phyloP scores from a whole-genome alignment of 768 basidiomycete species.

The Amanita phalloides region DNA sequence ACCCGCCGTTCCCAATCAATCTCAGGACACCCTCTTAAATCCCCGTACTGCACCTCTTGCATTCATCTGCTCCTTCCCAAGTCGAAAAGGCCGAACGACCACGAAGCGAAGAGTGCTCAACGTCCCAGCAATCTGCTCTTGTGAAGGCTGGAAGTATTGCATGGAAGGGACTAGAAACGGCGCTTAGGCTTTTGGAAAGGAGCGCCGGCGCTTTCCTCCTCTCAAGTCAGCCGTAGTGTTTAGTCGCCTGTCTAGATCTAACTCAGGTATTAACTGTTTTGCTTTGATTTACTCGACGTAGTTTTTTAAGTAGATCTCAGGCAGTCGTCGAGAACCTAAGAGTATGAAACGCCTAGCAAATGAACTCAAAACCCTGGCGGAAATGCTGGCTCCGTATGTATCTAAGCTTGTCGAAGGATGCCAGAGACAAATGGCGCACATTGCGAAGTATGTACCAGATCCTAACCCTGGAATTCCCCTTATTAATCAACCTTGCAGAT shows the following conservation, averaged over 20 bases:
- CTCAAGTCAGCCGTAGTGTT: slow-evolving; percentile 6
- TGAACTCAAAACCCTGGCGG: slow-evolving; percentile 5
- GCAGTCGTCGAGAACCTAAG: slow-evolving; percentile 2
- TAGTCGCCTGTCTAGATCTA: slow-evolving; percentile 6
- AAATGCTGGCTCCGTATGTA: slow-evolving; percentile 5
- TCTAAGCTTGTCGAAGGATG: background rate
- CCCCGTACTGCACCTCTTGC: too few relatives aligned
- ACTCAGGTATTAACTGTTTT: slow-evolving; percentile 5
- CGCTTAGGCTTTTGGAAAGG: slow-evolving; percentile 4
- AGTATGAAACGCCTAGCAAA: slow-evolving; percentile 5
- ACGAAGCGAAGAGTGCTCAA: background rate
- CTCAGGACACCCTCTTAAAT: background rate
- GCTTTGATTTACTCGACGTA: background rate
- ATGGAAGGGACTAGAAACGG: slow-evolving; percentile 5
- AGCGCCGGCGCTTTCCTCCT: background rate
- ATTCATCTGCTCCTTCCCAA: background rate
- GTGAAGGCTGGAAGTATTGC: background rate
- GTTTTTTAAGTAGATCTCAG: slow-evolving; percentile 5
- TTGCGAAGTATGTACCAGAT: background rate
- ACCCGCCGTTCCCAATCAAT: background rate
- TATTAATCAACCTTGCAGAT: too few relatives aligned
- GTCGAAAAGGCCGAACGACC: background rate
- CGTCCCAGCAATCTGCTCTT: background rate
- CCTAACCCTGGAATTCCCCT: background rate
- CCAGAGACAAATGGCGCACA: background rate